Conservation (phyloP, 345 rosid genomes). For the Hibiscus tridactylites region DNA sequence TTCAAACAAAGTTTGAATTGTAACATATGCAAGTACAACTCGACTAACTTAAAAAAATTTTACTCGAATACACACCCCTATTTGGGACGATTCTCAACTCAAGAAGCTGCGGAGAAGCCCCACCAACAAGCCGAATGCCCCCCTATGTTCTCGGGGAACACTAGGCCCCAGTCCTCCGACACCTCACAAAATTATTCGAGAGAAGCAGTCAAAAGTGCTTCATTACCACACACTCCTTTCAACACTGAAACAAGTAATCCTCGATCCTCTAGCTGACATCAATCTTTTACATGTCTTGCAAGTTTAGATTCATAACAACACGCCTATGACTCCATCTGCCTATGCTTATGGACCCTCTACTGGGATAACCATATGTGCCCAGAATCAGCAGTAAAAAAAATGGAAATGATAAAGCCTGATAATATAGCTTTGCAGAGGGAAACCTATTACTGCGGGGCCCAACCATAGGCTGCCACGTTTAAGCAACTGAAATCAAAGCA, state of each 20-base stretch:
- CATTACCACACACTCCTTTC: background rate
- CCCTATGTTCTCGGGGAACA: background rate
- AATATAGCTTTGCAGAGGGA: background rate
- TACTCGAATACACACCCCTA: too few relatives aligned
- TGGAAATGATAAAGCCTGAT: too few relatives aligned
- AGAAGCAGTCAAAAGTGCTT: background rate
- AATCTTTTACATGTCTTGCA: background rate
- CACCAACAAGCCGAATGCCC: background rate
- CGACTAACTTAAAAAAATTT: too few relatives aligned
- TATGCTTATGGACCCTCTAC: background rate
- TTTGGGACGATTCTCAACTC: too few relatives aligned
- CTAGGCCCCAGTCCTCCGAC: background rate
- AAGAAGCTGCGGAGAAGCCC: background rate
- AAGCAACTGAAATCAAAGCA: background rate
- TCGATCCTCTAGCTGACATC: background rate
- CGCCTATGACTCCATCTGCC: background rate
- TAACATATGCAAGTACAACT: too few relatives aligned
- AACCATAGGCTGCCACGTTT: slow-evolving; percentile 1
- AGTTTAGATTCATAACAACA: background rate
- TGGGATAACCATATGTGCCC: background rate
- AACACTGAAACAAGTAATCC: background rate
- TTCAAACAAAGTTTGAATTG: too few relatives aligned
- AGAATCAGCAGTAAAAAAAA: background rate
- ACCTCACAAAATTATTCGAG: background rate
- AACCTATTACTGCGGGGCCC: slow-evolving; percentile 1